phyloP scores from a whole-genome alignment of 139 green algal genomes.

The Micromonas pusilla region DNA sequence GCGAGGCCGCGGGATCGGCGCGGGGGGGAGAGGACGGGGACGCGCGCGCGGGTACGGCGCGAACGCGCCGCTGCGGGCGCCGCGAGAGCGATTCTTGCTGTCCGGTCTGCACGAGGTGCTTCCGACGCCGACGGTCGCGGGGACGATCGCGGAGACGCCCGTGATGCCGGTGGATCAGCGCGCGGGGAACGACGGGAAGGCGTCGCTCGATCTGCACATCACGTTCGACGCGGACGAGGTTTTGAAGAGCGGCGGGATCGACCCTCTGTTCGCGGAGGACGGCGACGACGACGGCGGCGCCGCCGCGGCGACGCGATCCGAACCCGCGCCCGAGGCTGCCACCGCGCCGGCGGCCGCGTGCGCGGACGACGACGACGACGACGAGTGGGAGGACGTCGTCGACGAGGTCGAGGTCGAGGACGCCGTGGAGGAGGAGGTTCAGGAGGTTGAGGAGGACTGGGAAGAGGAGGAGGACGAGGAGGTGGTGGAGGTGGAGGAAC shows the following conservation, averaged over 20 bases:
- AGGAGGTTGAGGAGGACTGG: conserved; percentile 32
- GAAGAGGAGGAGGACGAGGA: conserved; percentile 28
- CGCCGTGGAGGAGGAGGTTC: not conserved
- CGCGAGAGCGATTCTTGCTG: not conserved
- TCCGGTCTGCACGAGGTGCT: not conserved
- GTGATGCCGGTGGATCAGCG: too few species aligned
- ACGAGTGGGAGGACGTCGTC: too few species aligned
- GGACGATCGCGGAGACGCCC: conserved; percentile 7
- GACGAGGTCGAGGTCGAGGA: too few species aligned
- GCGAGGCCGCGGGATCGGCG: not conserved
- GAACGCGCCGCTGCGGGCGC: not conserved
- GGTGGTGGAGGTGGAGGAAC: not conserved
- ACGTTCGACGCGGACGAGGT: not conserved
- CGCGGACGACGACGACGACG: too few species aligned
- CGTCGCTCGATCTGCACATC: conserved; percentile 2
- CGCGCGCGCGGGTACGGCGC: not conserved
- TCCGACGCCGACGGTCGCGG: not conserved
- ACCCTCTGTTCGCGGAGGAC: conserved; percentile 14
- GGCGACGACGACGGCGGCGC: too few species aligned
- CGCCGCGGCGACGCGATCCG: too few species aligned
- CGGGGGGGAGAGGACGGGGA: not conserved
- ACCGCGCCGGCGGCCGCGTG: conserved; percentile 8
- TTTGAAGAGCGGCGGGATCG: not conserved
- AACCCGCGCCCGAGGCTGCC: not conserved
- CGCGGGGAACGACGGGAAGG: not conserved